Conservation (phyloP, 202 grass and related monocot genomes). For the Cymbopogon flexuosus region DNA sequence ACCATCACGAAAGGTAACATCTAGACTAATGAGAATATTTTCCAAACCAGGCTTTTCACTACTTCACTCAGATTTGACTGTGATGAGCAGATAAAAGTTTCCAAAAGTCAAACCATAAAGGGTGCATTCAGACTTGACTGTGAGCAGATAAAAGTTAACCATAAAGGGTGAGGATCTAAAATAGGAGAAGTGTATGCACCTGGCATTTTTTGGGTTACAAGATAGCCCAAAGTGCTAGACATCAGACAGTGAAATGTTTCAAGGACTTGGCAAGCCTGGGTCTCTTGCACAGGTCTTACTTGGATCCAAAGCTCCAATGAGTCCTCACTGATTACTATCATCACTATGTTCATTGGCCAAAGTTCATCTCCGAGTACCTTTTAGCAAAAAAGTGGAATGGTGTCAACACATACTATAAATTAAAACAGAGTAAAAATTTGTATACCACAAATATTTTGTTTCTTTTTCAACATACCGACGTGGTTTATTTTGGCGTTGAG, state of each 20-base stretch:
- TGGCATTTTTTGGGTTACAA: slow-evolving; percentile 27
- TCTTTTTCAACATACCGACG: slow-evolving; percentile 57
- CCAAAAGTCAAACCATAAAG: neutral
- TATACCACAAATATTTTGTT: neutral
- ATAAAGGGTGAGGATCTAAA: neutral
- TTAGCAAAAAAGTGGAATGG: slow-evolving; percentile 20
- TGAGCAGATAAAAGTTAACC: neutral
- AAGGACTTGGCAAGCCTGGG: slow-evolving; percentile 13
- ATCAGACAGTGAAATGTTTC: slow-evolving; percentile 35
- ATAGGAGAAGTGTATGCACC: slow-evolving; percentile 16
- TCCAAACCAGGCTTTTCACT: neutral
- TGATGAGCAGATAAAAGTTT: neutral
- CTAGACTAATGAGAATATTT: neutral
- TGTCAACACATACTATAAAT: slow-evolving; percentile 20
- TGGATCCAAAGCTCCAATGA: slow-evolving; percentile 31
- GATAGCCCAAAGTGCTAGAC: slow-evolving; percentile 39
- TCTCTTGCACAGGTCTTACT: slow-evolving; percentile 23
- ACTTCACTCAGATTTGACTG: neutral
- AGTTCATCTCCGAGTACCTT: slow-evolving; percentile 99
- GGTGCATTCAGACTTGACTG: neutral
- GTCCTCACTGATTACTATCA: slow-evolving; percentile 11
- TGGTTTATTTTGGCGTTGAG: slow-evolving; percentile 82
- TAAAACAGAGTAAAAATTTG: slow-evolving; percentile 3
- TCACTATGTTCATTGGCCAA: slow-evolving; percentile 58
- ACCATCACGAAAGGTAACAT: neutral